Evolutionary conservation across 768 basidiomycete genomes (phyloP).

Genomic region (Hygrophoropsis aurantiaca): DNA sequence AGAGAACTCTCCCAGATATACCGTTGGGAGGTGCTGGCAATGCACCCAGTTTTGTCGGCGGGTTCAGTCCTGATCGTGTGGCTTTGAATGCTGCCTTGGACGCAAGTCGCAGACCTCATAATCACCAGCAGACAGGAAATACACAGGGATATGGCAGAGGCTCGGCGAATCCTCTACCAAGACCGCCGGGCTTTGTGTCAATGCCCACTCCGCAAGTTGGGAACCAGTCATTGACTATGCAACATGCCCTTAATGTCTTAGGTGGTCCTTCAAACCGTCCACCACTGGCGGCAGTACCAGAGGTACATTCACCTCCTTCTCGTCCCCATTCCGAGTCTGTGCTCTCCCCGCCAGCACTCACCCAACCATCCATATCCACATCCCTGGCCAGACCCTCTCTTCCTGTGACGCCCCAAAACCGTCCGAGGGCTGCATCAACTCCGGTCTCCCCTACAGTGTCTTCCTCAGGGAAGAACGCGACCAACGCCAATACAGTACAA

Average conservation of each 20-base stretch:
- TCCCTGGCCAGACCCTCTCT: slow-evolving; percentile 9
- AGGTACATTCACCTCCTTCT: slow-evolving; percentile 14
- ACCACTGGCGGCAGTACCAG: slow-evolving; percentile 18
- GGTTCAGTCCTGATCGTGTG: slow-evolving; percentile 36
- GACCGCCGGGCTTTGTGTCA: slow-evolving; percentile 22
- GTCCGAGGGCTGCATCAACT: slow-evolving; percentile 19
- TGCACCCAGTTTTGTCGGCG: slow-evolving; percentile 44
- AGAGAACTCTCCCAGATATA: slow-evolving; percentile 16
- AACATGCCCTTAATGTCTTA: slow-evolving; percentile 24
- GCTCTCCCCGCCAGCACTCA: slow-evolving; percentile 9
- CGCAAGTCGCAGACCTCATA: slow-evolving; percentile 8
- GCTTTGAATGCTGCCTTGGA: slow-evolving; percentile 9
- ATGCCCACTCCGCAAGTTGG: slow-evolving; percentile 38
- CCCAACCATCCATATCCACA: slow-evolving; percentile 7
- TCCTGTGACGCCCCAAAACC: slow-evolving; percentile 10
- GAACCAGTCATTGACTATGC: slow-evolving; percentile 36
- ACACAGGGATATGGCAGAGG: not conserved
- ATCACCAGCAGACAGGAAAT: not conserved
- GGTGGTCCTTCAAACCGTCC: slow-evolving; percentile 9
- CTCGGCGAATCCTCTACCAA: slow-evolving; percentile 18
- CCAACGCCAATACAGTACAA: too few relatives aligned
- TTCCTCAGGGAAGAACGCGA: slow-evolving; percentile 13
- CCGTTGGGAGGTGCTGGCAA: not conserved
- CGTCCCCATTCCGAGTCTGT: slow-evolving; percentile 35
- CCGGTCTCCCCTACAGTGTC: slow-evolving; percentile 17